phyloP scores from a whole-genome alignment of 345 rosid species.

The Bretschneidera sinensis region DNA sequence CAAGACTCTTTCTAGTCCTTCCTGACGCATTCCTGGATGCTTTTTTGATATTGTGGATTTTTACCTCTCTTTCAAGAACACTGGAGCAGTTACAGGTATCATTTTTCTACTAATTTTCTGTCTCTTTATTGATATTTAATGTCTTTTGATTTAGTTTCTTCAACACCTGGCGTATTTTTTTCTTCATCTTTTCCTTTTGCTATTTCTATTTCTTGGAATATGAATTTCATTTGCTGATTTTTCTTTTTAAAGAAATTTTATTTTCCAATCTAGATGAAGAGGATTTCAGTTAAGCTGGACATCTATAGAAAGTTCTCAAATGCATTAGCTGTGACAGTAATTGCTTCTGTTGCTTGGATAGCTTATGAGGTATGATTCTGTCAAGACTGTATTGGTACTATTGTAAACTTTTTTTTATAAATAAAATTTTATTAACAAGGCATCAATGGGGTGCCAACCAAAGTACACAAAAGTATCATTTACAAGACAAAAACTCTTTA shows the following conservation, averaged over 20 bases:
- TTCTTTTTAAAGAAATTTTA: not conserved
- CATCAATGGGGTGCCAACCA: no score
- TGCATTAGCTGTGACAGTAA: constrained; percentile 71
- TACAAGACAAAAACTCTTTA: no score
- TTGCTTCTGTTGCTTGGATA: constrained; percentile 90
- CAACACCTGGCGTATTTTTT: not conserved
- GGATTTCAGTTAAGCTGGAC: constrained; percentile 82
- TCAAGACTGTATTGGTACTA: not conserved
- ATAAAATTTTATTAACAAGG: no score
- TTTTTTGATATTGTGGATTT: constrained; percentile 91
- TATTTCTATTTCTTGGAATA: not conserved
- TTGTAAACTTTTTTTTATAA: no score
- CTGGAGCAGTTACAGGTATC: constrained; percentile 85
- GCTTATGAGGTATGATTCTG: constrained; percentile 66
- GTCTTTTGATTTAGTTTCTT: no score
- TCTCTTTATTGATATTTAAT: not conserved
- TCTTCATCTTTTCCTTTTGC: not conserved
- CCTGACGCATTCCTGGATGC: constrained; percentile 96
- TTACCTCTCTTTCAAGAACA: constrained; percentile 79
- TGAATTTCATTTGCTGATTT: not conserved
- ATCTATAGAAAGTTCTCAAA: constrained; percentile 94
- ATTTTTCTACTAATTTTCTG: not conserved
- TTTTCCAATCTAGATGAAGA: constrained; percentile 49
- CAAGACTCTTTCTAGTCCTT: constrained; percentile 77
- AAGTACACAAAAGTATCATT: no score